phyloP scores from a whole-genome alignment of 495 filamentous ascomycete genomes.

The Schizothecium vesticola region DNA sequence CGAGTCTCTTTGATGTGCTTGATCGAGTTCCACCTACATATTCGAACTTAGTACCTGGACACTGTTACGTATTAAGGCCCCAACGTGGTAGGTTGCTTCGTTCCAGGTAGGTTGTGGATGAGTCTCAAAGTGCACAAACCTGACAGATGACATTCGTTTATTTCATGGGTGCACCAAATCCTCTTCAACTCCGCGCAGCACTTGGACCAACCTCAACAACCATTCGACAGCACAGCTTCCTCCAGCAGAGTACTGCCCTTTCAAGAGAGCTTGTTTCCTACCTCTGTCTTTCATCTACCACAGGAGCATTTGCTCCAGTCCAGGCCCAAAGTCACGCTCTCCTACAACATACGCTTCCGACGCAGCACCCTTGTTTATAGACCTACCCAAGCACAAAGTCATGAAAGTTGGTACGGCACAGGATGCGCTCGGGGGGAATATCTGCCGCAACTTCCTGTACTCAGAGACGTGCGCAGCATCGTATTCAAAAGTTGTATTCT shows the following conservation, averaged over 20 bases:
- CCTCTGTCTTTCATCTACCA: not conserved
- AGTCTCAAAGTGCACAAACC: not conserved
- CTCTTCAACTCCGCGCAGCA: not conserved
- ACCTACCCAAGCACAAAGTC: too few relatives aligned
- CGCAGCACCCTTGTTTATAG: too few relatives aligned
- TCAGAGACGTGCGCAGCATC: not conserved
- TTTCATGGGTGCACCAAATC: not conserved
- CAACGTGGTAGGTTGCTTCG: not conserved
- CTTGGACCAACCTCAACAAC: not conserved
- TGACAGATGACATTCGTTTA: not conserved
- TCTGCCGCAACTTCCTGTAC: not conserved
- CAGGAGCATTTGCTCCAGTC: not conserved
- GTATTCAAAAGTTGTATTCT: not conserved
- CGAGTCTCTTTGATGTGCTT: not conserved
- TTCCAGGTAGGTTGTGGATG: not conserved
- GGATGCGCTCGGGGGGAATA: not conserved
- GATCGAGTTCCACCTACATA: not conserved
- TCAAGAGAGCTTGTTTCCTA: not conserved
- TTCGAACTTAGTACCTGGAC: too few relatives aligned
- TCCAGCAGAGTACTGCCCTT: not conserved
- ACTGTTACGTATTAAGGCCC: not conserved
- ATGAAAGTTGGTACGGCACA: not conserved
- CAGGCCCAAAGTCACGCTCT: too few relatives aligned
- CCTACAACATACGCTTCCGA: too few relatives aligned
- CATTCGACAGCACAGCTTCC: not conserved